These are phyloP conservation scores for Saccharomycopsis olivae DNA, from an alignment of 805 yeast species.

Conservation along the genomic window DNA sequence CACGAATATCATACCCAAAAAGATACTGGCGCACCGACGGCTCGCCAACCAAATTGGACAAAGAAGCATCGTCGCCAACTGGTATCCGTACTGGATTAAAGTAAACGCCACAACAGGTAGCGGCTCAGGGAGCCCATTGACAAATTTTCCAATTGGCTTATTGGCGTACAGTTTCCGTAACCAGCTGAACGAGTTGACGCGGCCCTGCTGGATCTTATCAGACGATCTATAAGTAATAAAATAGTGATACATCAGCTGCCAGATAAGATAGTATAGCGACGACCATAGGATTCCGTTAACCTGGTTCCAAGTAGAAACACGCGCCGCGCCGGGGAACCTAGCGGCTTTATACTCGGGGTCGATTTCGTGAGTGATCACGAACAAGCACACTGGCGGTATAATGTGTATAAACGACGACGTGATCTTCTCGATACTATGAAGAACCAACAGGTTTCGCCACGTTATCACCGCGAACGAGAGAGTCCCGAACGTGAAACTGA, in stretches of 20 bases:
- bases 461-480: constrained; percentile 88
- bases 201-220: constrained; percentile 75
- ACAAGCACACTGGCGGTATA: constrained; percentile 81
- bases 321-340: constrained; percentile 76
- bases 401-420: constrained; percentile 87
- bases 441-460: constrained; percentile 88
- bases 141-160: constrained; percentile 59
- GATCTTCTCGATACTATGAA: constrained; percentile 86
- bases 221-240: constrained; percentile 77
- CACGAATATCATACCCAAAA: constrained; percentile 62
- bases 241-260: constrained; percentile 89
- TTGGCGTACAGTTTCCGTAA: constrained; percentile 62
- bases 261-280: constrained; percentile 67
- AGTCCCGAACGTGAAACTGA: constrained; percentile 82
- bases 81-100: constrained; percentile 77
- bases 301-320: constrained; percentile 61
- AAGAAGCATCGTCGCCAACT: constrained; percentile 73
- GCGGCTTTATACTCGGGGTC: constrained; percentile 33
- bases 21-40: constrained; percentile 54
- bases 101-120: constrained; percentile 85
- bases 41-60: constrained; percentile 83
- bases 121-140: constrained; percentile 72
- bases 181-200: constrained; percentile 80
- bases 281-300: constrained; percentile 66
- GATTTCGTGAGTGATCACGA: constrained; percentile 76